Evolutionary conservation across 805 yeast species (phyloP), one percentile per base, ranked within the genome.

Genomic region (Starmerella roubikii): DNA sequence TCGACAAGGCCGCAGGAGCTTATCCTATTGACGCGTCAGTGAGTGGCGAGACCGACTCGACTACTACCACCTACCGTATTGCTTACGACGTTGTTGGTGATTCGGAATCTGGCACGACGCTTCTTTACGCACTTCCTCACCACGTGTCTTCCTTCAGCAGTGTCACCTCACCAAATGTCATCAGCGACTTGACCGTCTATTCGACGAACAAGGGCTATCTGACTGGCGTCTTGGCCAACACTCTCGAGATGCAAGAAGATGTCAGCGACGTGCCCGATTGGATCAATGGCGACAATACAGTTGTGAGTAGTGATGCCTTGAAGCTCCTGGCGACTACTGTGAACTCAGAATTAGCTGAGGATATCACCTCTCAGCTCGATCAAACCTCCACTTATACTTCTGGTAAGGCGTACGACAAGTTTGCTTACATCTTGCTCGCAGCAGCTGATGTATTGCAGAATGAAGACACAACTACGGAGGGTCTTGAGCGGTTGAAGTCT

Each of bases 341-440:
- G 2, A 53, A 50, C n/a, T 44, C 56, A 4, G 91, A 80, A 49
- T 56, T 70, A 9, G 51, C 65, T 22, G 71, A 65, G 37, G 81
- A 78, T 45, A 67, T 78, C 26, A 59, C 60, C 3, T 68, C 66
- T 15, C 70, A 68, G 57, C 68, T 78, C n/a, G 62, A 78, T 51
- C 62, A 77, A 10, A 83, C 83, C 45, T 83, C 95, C 0, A 86
- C 86, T 81, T 88, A 88, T 60, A 75, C 82, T 17, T 71, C 93
- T 2, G 98, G 97, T 11, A 88, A 91, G 56, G 68, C 74, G 21
- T 62, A 86, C 35, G 94, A 85, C 49, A 91, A 86, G 60, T 91
- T 81, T 59, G 95, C 97, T 0, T 79, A 80, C 67, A 69, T 91
- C 37, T 65, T 84, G 12, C 79, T 79, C 46, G 82, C 76, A 10